Evolutionary conservation across 139 green algal genomes (phyloP), one percentile per base, ranked within the genome.

Genomic region (Medakamo hakoo): DNA sequence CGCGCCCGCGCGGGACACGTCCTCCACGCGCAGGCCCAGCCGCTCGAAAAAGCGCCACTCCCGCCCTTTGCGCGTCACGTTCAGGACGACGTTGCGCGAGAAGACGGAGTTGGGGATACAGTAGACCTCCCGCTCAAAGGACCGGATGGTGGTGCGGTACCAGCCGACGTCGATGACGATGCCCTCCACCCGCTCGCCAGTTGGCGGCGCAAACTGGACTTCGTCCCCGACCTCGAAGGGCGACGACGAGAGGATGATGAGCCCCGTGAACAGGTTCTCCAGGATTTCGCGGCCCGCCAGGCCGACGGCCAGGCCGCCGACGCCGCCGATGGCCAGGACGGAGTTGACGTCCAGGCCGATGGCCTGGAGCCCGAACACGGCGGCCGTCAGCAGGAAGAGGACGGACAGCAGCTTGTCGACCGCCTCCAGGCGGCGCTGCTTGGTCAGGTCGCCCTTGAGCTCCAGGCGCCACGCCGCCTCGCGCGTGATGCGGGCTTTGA

Each of bases 251-350:
- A 94, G 81, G 67, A 95, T 92, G 66, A 95, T 86, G 63, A 95
- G 83, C 57, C 88, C 88, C 31, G 87, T 94, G 68, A 95, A 91
- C 29, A 95, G 73, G 69, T 95, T 95, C 63, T 95, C 88, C 62
- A 90, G 80, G 58, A 95, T 94, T 75, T 95, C 88, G 0, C 87
- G 73, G 55, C 87, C 88, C 0, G 87, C 87, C 66, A 94, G 71
- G 91, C 87, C 88, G 49, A 94, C 86, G 29, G 87, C 88, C 69
- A 95, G 75, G 84, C 88, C 88, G 73, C 88, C 88, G 63, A 95
- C 85, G 70, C 88, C 88, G 76, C 88, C 87, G 70, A 95, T 94
- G 29, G 88, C 87, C 56, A 95, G 74, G 67, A 95, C 84, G 2
- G 78, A 87, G 63, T 87, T 85, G 21, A 87, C 77, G 63, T 88